These are phyloP conservation scores for Periconia sp. DNA, from an alignment of 2,329 filamentous ascomycete genomes.

Conservation along the genomic window DNA sequence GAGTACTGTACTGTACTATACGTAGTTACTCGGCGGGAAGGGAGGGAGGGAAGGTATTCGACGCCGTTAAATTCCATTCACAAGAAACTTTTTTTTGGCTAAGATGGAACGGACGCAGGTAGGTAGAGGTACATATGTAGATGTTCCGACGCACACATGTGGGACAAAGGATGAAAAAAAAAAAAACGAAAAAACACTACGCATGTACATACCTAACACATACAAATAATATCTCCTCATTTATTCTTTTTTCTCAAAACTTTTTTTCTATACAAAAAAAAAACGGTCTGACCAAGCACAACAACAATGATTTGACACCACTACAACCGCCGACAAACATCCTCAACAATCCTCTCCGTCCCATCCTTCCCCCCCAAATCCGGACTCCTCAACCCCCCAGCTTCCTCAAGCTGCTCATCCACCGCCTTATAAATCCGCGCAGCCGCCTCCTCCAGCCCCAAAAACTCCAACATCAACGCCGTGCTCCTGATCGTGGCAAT, in stretches of 20 bases:
- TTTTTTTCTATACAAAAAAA: not conserved
- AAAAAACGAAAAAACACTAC: not conserved
- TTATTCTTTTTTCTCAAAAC: not conserved
- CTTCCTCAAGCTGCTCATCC: constrained; percentile 84
- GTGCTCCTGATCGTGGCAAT: constrained; percentile 91
- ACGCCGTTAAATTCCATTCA: too few relatives aligned
- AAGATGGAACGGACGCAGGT: too few relatives aligned
- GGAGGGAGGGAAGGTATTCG: too few relatives aligned
- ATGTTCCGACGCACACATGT: too few relatives aligned
- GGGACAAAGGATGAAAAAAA: not conserved
- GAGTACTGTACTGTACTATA: too few relatives aligned
- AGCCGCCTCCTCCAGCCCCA: constrained; percentile 83
- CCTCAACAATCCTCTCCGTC: constrained; percentile 83
- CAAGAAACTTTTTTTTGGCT: too few relatives aligned
- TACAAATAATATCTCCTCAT: too few relatives aligned
- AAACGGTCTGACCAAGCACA: too few relatives aligned
- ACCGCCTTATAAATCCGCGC: constrained; percentile 89
- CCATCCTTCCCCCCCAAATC: constrained; percentile 86
- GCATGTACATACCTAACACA: too few relatives aligned
- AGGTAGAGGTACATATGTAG: too few relatives aligned
- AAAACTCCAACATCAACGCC: constrained; percentile 94
- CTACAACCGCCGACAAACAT: constrained; percentile 84
- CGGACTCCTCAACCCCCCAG: constrained; percentile 78
- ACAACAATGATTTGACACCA: too few relatives aligned
- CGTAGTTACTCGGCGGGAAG: too few relatives aligned